These are phyloP conservation scores for Hyphopichia fennica DNA, from an alignment of 1,139 yeast species.

Conservation along the genomic window DNA sequence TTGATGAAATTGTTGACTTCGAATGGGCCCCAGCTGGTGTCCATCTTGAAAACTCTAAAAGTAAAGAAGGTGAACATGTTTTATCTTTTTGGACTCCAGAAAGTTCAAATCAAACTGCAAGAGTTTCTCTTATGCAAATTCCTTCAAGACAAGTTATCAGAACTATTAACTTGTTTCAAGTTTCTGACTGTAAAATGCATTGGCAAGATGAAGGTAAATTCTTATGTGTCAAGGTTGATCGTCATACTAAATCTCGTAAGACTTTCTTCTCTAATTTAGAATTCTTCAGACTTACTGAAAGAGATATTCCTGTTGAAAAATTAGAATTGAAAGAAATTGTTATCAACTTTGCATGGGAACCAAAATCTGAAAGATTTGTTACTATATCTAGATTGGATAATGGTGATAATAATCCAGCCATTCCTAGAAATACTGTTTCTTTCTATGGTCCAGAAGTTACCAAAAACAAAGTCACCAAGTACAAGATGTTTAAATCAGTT, in stretches of 20 bases:
- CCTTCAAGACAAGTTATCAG: slow-evolving; percentile 83
- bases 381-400: slow-evolving; percentile 68
- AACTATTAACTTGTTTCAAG: slow-evolving; percentile 93
- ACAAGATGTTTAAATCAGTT: slow-evolving; percentile 45
- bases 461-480: slow-evolving; percentile 65
- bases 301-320: slow-evolving; percentile 92
- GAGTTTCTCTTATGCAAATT: slow-evolving; percentile 87
- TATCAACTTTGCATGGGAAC: slow-evolving; percentile 93
- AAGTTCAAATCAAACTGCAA: slow-evolving; percentile 86
- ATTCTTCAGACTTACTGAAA: slow-evolving; percentile 83
- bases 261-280: slow-evolving; percentile 90
- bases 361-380: slow-evolving; percentile 83
- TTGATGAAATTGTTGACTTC: slow-evolving; percentile 86
- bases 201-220: slow-evolving; percentile 91
- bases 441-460: slow-evolving; percentile 86
- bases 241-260: slow-evolving; percentile 95
- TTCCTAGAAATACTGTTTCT: slow-evolving; percentile 68
- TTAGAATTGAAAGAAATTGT: slow-evolving; percentile 91
- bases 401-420: slow-evolving; percentile 64
- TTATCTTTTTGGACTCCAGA: slow-evolving; percentile 98
- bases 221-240: slow-evolving; percentile 92
- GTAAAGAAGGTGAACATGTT: slow-evolving; percentile 59
- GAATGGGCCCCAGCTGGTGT: slow-evolving; percentile 95
- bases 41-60: slow-evolving; percentile 56
- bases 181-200: slow-evolving; percentile 84